Evolutionary conservation across 2,329 filamentous ascomycete species (phyloP), one percentile per base, ranked within the genome.

Genomic region (Hypoxylon sp.): DNA sequence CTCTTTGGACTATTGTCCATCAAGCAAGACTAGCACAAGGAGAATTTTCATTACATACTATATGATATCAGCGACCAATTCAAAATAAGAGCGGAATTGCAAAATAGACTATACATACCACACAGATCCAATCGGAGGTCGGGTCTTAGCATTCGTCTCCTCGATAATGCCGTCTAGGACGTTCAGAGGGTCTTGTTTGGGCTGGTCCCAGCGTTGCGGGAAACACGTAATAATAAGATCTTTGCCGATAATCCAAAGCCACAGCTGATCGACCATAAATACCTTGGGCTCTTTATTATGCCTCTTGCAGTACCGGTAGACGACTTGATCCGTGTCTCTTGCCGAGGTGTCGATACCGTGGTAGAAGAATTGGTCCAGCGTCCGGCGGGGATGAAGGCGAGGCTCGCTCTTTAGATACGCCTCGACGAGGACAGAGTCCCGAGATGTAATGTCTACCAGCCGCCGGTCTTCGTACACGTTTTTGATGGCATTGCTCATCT

Each of bases 201-300:
- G 87, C 74, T 90, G 87, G 33, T 86, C 81, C 86, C 86, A 89
- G 4, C 86, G 80, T 68, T 88, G 84, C 1, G 87, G 86, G 63
- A 89, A 89, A 59, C 85, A 84, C 0, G 87, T 88, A 10, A 91
- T 83, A 17, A 91, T 84, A 14, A 90, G 78, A 63, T 90, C 88
- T 64, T 78, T 81, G 64, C 86, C 80, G 0, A 91, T 74, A 2
- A 90, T 82, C 86, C 88, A 90, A 75, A 91, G 84, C 89, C 89
- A 91, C 1, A 92, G 79, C 71, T 91, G 89, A 74, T 91, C 89
- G 0, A 91, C 89, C 88, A 91, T 91, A 75, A 90, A 90, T 2
- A 91, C 85, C 67, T 90, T 90, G 0, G 83, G 83, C 61, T 88
- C 86, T 1, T 79, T 71, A 1, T 70, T 67, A 52, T 80, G 71